Evolutionary conservation across 2,329 filamentous ascomycete genomes (phyloP).

Genomic region (Botrytis squamosa): DNA sequence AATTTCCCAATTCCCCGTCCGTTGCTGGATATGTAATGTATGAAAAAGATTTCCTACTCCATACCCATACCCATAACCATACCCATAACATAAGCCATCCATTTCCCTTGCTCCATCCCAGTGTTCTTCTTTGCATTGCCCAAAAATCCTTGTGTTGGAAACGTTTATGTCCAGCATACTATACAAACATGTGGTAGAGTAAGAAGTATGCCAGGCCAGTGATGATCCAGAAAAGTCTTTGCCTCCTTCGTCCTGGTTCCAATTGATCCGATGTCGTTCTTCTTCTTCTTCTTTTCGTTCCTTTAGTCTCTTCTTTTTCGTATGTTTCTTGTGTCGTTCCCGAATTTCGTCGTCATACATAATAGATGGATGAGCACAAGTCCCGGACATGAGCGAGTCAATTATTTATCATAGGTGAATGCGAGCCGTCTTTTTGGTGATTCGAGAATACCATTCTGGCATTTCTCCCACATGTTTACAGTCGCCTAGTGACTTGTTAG

Average conservation of each 20-base stretch:
- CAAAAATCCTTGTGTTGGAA: conserved; percentile 1
- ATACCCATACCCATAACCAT: background rate
- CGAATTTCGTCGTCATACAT: conserved; percentile 11
- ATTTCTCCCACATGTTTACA: conserved; percentile 16
- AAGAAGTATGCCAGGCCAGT: conserved; percentile 1
- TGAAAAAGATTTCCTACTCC: conserved; percentile 17
- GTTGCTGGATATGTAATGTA: conserved; percentile 20
- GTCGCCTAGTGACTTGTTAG: conserved; percentile 11
- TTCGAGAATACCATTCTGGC: conserved; percentile 18
- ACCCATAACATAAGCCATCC: conserved; percentile 3
- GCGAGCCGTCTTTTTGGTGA: conserved; percentile 14
- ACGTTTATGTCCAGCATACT: conserved; percentile 4
- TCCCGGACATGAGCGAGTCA: background rate
- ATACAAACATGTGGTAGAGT: conserved; percentile 3
- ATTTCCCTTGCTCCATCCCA: conserved; percentile 8
- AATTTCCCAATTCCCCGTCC: conserved; percentile 11
- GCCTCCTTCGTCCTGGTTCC: background rate
- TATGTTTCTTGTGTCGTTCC: background rate
- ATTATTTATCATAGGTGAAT: conserved; percentile 14
- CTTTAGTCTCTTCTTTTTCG: background rate
- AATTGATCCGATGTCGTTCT: background rate
- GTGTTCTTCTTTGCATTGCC: background rate
- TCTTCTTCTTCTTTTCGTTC: background rate
- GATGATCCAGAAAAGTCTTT: conserved; percentile 1
- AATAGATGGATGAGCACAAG: background rate